Evolutionary conservation across 1,139 yeast species (phyloP).

Genomic region (Wickerhamiella infanticola): DNA sequence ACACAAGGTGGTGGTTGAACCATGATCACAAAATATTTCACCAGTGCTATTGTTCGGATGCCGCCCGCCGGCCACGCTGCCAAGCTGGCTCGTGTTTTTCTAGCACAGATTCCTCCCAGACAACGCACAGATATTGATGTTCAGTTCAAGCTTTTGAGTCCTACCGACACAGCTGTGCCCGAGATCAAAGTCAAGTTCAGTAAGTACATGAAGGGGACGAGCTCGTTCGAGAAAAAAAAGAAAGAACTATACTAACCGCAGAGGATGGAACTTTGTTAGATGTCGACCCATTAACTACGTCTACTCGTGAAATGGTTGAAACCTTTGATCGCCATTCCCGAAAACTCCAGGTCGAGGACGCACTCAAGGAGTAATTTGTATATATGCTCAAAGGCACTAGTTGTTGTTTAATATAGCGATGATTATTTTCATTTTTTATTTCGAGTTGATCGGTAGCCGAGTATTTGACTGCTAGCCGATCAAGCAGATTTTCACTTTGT

Average conservation of each 20-base stretch:
- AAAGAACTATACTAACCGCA: constrained; percentile 17
- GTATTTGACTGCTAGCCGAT: too few relatives aligned
- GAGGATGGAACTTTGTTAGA: constrained; percentile 60
- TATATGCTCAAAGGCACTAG: background rate
- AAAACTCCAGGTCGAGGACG: constrained; percentile 37
- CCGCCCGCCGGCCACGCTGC: constrained; percentile 28
- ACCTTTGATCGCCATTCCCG: constrained; percentile 41
- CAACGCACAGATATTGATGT: constrained; percentile 19
- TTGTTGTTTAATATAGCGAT: too few relatives aligned
- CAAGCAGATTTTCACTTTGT: background rate
- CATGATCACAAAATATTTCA: constrained; percentile 17
- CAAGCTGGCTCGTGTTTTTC: constrained; percentile 63
- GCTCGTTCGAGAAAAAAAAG: constrained; percentile 17
- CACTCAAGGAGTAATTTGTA: constrained; percentile 13
- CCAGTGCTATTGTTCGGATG: constrained; percentile 11
- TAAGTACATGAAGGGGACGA: constrained; percentile 14
- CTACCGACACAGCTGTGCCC: constrained; percentile 33
- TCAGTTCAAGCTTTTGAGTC: constrained; percentile 18
- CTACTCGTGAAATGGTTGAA: constrained; percentile 23
- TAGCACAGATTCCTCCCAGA: constrained; percentile 61
- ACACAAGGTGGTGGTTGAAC: too few relatives aligned
- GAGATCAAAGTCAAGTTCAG: constrained; percentile 57
- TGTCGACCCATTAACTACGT: constrained; percentile 45
- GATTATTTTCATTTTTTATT: too few relatives aligned
- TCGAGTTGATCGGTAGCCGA: too few relatives aligned